Evolutionary conservation across 305 asterid genomes (phyloP).

Genomic region (Solanum hybrid): DNA sequence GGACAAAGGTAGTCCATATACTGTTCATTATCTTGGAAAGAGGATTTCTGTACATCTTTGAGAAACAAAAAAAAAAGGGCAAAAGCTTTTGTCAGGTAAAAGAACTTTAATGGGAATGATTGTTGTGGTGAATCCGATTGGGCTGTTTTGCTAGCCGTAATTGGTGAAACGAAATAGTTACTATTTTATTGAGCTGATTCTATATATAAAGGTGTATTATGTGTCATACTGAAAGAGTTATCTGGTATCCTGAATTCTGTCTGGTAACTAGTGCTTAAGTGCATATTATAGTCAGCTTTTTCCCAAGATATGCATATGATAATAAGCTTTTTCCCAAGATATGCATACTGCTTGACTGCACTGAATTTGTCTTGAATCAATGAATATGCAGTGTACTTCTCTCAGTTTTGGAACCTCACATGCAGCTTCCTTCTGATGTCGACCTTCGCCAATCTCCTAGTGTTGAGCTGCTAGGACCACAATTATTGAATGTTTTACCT

Average conservation of each 20-base stretch:
- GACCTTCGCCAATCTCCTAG: conserved; percentile 49
- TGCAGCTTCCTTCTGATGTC: conserved; percentile 82
- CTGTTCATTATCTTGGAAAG: neutral
- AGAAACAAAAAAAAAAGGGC: neutral
- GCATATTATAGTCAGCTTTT: neutral
- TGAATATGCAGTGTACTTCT: conserved; percentile 84
- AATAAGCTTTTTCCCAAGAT: neutral
- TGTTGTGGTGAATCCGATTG: neutral
- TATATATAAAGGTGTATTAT: neutral
- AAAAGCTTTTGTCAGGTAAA: neutral
- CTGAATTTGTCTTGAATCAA: conserved; percentile 16
- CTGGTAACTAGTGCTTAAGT: neutral
- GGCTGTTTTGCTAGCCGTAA: neutral
- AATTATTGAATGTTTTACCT: conserved; percentile 29
- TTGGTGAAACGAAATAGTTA: neutral
- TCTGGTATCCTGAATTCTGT: neutral
- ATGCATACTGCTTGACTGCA: neutral
- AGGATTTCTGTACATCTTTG: neutral
- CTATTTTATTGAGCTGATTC: neutral
- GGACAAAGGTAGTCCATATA: neutral
- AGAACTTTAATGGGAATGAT: neutral
- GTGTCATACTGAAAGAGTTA: neutral
- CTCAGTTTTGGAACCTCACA: conserved; percentile 78
- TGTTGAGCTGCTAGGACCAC: conserved; percentile 35
- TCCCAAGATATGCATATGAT: neutral